Percentiles rank a stretch among this genome's conserved stretches.
Conservation (phyloP, 75 land plant genomes). For the Cunninghamia lanceolata region DNA sequence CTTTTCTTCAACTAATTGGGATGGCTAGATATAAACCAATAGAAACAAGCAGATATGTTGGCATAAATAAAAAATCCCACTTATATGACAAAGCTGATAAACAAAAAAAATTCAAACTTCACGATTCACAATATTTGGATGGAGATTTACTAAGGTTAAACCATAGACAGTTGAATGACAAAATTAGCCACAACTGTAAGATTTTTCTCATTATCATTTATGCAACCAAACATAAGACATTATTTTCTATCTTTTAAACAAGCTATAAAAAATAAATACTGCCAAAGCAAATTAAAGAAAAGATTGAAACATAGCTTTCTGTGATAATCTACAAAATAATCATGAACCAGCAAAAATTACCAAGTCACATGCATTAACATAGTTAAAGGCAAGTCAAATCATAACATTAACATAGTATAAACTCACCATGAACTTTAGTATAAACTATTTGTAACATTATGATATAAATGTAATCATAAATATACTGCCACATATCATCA, state of each 20-base stretch:
- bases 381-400: neutral
- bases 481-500: too few species aligned
- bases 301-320: neutral
- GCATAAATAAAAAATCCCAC: neutral
- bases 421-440: too few species aligned
- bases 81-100: neutral
- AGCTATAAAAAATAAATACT: neutral
- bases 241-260: neutral
- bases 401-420: too few species aligned
- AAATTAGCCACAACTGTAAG: too few species aligned
- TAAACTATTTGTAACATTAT: too few species aligned
- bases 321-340: neutral
- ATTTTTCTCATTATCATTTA: too few species aligned
- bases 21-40: slow-evolving; percentile 55
- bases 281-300: neutral
- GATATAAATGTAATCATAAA: too few species aligned
- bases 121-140: too few species aligned
- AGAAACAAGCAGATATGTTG: neutral
- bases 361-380: neutral
- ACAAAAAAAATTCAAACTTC: too few species aligned
- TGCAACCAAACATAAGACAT: too few species aligned
- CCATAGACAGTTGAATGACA: too few species aligned
- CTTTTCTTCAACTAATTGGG: slow-evolving; percentile 64
- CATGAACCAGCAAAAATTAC: neutral
- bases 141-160: too few species aligned